These are phyloP conservation scores for Mycena chlorophos DNA, from an alignment of 768 basidiomycete species.

Conservation along the genomic window DNA sequence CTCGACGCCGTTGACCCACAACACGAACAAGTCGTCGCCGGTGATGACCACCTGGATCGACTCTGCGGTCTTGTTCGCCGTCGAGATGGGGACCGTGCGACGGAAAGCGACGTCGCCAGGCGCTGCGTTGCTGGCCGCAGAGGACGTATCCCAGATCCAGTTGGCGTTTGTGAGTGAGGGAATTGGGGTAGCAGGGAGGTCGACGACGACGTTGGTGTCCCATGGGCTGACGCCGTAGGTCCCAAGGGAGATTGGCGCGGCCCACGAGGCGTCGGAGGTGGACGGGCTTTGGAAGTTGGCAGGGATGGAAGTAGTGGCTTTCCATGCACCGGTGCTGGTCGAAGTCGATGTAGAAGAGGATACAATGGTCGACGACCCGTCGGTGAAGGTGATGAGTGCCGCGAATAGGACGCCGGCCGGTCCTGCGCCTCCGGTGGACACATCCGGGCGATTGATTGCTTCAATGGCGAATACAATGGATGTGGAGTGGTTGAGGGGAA, in stretches of 20 bases:
- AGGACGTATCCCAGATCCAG: constrained; percentile 32
- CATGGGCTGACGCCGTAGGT: constrained; percentile 32
- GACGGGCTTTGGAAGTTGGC: constrained; percentile 27
- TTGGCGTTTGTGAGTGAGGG: constrained; percentile 24
- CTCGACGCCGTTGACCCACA: constrained; percentile 30
- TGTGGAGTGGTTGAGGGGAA: constrained; percentile 22
- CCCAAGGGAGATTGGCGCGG: constrained; percentile 16
- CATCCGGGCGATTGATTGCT: constrained; percentile 27
- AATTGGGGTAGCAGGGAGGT: constrained; percentile 11
- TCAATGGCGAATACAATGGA: constrained; percentile 28
- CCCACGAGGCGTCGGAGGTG: constrained; percentile 27
- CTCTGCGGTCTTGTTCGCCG: constrained; percentile 26
- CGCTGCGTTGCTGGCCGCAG: constrained; percentile 21
- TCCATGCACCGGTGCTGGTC: constrained; percentile 18
- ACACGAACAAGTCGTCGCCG: constrained; percentile 30
- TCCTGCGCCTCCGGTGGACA: constrained; percentile 17
- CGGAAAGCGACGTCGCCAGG: constrained; percentile 31
- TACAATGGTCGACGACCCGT: constrained; percentile 28
- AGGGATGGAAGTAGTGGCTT: constrained; percentile 25
- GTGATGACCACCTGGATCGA: constrained; percentile 26
- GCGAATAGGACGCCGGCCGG: constrained; percentile 32
- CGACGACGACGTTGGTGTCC: constrained; percentile 24
- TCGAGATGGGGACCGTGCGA: constrained; percentile 23
- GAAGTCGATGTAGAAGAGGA: constrained; percentile 17
- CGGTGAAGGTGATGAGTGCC: constrained; percentile 27